phyloP scores from a whole-genome alignment of 1,284 basidiomycete species.

The Fistulina hepatica region DNA sequence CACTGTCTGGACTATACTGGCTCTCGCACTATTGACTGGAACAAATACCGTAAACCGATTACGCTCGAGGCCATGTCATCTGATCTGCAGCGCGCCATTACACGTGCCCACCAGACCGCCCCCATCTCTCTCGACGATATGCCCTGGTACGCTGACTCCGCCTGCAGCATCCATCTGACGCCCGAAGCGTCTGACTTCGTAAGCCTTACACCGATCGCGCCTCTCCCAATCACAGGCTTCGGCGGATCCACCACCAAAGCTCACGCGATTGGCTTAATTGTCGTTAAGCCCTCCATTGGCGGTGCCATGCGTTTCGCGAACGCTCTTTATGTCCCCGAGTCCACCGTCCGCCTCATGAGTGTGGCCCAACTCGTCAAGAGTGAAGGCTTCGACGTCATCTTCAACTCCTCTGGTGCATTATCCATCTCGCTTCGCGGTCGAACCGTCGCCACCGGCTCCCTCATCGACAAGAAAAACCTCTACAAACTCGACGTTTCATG shows the following conservation, averaged over 20 bases:
- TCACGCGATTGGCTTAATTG: conserved; percentile 6
- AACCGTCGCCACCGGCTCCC: conserved; percentile 1
- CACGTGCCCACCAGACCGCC: too few species aligned
- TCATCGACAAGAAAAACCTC: conserved; percentile 1
- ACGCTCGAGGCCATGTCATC: too few species aligned
- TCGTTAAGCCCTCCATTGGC: background rate
- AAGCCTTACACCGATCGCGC: conserved; percentile 2
- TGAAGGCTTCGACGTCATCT: background rate
- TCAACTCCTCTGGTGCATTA: background rate
- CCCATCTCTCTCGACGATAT: too few species aligned
- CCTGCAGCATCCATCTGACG: conserved; percentile 11
- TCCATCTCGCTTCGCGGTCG: too few species aligned
- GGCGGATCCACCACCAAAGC: conserved; percentile 10
- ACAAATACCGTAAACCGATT: too few species aligned
- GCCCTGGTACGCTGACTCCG: conserved; percentile 9
- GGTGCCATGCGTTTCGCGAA: background rate
- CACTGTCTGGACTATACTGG: too few species aligned
- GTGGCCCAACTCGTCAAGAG: conserved; percentile 1
- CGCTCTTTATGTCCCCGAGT: conserved; percentile 3
- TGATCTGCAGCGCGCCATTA: too few species aligned
- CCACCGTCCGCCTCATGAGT: conserved; percentile 2
- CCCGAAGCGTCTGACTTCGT: conserved; percentile 8
- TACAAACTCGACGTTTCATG: too few species aligned
- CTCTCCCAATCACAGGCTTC: conserved; percentile 9
- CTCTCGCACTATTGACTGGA: too few species aligned